Percentiles rank a stretch among this genome's conserved stretches.
phyloP scores from a whole-genome alignment of 306 rosid genomes.

The Carpinus fangiana region DNA sequence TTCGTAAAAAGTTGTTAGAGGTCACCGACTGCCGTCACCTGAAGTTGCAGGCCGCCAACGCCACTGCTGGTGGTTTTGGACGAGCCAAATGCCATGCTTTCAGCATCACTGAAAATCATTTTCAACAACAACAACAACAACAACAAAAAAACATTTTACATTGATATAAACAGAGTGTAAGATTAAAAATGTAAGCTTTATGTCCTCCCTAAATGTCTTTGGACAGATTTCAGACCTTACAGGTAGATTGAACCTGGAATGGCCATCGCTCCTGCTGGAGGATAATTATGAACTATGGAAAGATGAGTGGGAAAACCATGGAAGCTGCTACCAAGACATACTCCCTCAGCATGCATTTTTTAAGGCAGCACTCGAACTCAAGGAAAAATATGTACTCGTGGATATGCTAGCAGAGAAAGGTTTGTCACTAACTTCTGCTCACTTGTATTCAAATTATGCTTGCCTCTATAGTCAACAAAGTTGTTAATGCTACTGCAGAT shows the following conservation, averaged over 20 bases:
- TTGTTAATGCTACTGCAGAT: slow-evolving; percentile 5
- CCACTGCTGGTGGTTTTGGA: no score
- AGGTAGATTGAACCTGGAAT: slow-evolving; percentile 12
- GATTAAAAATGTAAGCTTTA: not conserved
- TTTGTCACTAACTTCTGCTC: not conserved
- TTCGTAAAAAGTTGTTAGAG: no score
- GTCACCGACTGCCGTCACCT: no score
- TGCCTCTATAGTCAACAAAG: not conserved
- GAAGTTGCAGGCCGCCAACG: no score
- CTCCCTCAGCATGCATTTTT: slow-evolving; percentile 26
- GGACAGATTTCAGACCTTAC: slow-evolving; percentile 22
- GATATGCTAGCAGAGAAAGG: slow-evolving; percentile 23
- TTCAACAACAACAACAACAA: no score
- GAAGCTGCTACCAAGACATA: slow-evolving; percentile 8
- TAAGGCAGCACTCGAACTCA: slow-evolving; percentile 23
- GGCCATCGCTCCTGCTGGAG: slow-evolving; percentile 32
- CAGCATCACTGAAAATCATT: no score
- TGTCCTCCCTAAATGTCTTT: not conserved
- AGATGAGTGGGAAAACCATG: slow-evolving; percentile 32
- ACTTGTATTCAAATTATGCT: not conserved
- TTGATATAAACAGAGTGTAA: not conserved
- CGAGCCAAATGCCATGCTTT: no score
- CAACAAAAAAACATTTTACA: no score
- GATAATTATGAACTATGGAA: slow-evolving; percentile 8
- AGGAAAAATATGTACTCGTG: slow-evolving; percentile 15